A percentile compares a stretch with the other conserved stretches of the same genome.
These are phyloP conservation scores for Eutrema heterophyllum DNA, from an alignment of 345 rosid species.

Conservation along the genomic window DNA sequence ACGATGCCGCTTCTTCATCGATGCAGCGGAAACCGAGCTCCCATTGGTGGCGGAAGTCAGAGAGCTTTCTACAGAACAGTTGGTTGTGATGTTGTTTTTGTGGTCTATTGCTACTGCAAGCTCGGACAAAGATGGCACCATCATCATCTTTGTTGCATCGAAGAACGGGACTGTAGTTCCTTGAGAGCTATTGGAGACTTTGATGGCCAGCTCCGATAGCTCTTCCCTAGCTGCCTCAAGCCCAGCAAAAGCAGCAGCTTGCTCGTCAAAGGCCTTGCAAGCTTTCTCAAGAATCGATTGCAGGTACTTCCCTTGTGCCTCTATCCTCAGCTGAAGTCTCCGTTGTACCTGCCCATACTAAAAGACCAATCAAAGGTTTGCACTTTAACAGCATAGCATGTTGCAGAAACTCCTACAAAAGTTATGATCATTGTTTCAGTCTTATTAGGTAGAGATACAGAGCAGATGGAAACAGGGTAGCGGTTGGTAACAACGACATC, in stretches of 20 bases:
- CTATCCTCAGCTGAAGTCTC: conserved; percentile 84
- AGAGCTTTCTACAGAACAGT: conserved; percentile 77
- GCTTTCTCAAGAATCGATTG: conserved; percentile 95
- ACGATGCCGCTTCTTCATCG: conserved; percentile 61
- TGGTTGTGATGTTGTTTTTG: conserved; percentile 42
- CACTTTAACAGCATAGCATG: background rate
- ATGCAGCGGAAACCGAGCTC: conserved; percentile 47
- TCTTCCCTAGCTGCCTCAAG: conserved; percentile 90
- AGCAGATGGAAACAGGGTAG: background rate
- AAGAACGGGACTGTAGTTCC: conserved; percentile 35
- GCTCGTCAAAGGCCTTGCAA: conserved; percentile 78
- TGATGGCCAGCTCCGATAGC: conserved; percentile 82
- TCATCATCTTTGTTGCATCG: conserved; percentile 46
- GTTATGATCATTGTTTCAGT: background rate
- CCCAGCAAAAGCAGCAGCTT: conserved; percentile 59
- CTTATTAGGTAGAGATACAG: background rate
- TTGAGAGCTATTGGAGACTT: conserved; percentile 59
- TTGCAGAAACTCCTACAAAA: background rate
- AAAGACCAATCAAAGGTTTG: conserved; percentile 18
- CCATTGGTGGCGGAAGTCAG: conserved; percentile 59
- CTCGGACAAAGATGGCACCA: conserved; percentile 62
- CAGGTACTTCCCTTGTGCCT: conserved; percentile 89
- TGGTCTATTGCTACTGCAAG: conserved; percentile 62
- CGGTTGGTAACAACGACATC: background rate
- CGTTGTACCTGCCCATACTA: conserved; percentile 73